Conservation (phyloP, 139 green algal genomes). For the Mesostigma viride region DNA sequence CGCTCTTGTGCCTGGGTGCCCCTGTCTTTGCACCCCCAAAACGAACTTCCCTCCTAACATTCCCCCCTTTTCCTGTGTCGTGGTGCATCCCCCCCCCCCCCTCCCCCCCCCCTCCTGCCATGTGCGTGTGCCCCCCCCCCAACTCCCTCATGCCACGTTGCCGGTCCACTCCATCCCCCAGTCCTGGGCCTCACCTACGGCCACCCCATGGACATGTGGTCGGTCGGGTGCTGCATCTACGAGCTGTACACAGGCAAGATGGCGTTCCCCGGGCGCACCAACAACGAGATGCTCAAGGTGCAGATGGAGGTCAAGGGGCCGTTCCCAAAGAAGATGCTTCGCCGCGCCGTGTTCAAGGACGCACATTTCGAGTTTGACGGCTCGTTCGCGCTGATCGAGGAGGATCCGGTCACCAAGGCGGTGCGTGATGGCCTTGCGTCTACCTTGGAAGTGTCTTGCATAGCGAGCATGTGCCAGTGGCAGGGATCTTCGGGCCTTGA, state of each 20-base stretch:
- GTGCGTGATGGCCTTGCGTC: constrained; percentile 12
- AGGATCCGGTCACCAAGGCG: constrained; percentile 32
- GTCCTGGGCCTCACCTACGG: constrained; percentile 87
- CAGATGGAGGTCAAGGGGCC: constrained; percentile 93
- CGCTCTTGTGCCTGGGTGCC: too few relatives aligned
- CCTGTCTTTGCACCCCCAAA: too few relatives aligned
- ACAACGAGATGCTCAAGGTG: constrained; percentile 97
- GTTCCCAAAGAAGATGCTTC: constrained; percentile 90
- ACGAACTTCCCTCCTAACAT: too few relatives aligned
- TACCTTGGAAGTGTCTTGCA: too few relatives aligned
- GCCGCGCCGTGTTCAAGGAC: constrained; percentile 35
- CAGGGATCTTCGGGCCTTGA: too few relatives aligned
- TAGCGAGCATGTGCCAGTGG: too few relatives aligned
- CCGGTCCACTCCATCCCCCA: too few relatives aligned
- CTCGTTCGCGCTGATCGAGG: constrained; percentile 23
- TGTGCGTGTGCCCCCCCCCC: too few relatives aligned
- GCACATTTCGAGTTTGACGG: constrained; percentile 37
- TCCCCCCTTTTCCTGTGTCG: too few relatives aligned
- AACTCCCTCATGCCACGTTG: too few relatives aligned
- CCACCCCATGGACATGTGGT: constrained; percentile 91
- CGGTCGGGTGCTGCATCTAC: constrained; percentile 84
- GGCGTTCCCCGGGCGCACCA: constrained; percentile 82
- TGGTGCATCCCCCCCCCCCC: too few relatives aligned
- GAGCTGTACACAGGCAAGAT: constrained; percentile 95
- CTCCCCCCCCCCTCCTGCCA: too few relatives aligned